Evolutionary conservation across 441 rosid species (phyloP), one percentile per base, ranked within the genome.

Genomic region (Erodium moschatum): DNA sequence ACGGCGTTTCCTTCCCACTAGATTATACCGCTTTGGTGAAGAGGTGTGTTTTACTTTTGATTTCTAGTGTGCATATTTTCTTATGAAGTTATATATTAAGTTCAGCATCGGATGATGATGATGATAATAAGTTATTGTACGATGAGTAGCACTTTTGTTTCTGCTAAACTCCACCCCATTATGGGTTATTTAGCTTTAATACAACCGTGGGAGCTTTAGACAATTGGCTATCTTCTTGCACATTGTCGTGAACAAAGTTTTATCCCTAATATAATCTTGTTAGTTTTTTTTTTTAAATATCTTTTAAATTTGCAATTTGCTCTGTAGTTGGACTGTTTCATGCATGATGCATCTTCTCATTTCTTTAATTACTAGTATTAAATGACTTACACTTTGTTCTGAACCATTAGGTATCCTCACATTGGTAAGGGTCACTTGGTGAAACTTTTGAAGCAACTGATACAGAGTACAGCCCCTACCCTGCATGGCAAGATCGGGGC

Each of bases 371-470:
- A 64, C 48, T 74, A 35, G 68, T 63, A 64, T 42, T 54, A 68
- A 64, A 65, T 33, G 70, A 58, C 65, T 74, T 81, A 58, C 73
- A 65, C 64, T 78, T 79, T 78, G 2, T 73, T 74, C 48, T 69
- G n/a, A 69, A 75, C 77, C 63, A 71, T 79, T 80, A 96, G 99
- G 91, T 84, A 89, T 78, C 89, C 92, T 74, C 97, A 96, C 77
- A 75, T 96, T 75, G 88, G 80, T 80, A 87, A 80, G 67, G 90
- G 85, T 77, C 99, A 96, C 85, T 83, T 96, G 87, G 90, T 89
- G 64, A 86, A 88, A 86, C 99, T 96, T 77, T 75, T 96, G 85
- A 92, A 85, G 87, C 92, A 92, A 82, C 84, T 96, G 73, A 80
- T 92, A 76, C 74, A 73, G 69, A 86, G 80, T 70, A 79, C 85